phyloP scores from a whole-genome alignment of 2,329 filamentous ascomycete species.

The Seiridium unicorne region DNA sequence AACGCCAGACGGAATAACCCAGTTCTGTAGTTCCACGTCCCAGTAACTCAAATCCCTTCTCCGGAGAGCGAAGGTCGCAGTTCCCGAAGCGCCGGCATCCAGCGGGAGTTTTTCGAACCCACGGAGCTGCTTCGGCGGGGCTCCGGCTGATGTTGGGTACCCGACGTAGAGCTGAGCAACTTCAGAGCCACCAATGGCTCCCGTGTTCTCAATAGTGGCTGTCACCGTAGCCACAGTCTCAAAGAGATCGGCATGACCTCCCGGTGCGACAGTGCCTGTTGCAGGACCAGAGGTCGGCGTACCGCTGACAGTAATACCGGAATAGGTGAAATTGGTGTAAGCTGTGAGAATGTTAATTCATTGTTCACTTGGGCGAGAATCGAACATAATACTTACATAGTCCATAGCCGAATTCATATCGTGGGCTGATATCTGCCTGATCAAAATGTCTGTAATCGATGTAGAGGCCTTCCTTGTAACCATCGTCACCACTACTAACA shows the following conservation, averaged over 20 bases:
- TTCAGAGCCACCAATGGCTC: conserved; percentile 36
- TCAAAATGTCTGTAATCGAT: conserved; percentile 67
- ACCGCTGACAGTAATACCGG: conserved; percentile 42
- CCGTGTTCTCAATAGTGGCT: conserved; percentile 37
- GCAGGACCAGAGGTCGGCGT: conserved; percentile 37
- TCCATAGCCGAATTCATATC: conserved; percentile 65
- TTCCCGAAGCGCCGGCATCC: conserved; percentile 30
- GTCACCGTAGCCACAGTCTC: conserved; percentile 35
- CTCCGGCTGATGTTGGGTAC: conserved; percentile 28
- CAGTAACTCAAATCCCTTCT: conserved; percentile 7
- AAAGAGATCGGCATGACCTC: conserved; percentile 42
- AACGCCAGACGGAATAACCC: conserved; percentile 20
- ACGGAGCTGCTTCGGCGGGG: conserved; percentile 56
- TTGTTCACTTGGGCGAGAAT: not conserved
- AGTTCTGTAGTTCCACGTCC: conserved; percentile 3
- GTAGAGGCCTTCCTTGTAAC: conserved; percentile 58
- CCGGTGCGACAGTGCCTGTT: conserved; percentile 31
- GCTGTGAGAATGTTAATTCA: conserved; percentile 34
- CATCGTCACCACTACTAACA: conserved; percentile 39
- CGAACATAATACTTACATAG: conserved; percentile 39
- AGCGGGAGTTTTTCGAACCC: conserved; percentile 61
- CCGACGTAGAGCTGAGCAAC: conserved; percentile 44
- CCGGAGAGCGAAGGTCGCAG: conserved; percentile 4
- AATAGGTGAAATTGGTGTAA: conserved; percentile 67
- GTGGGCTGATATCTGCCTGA: conserved; percentile 51